Evolutionary conservation across 2,329 filamentous ascomycete genomes (phyloP).

Genomic region (Sarocladium oryzae): DNA sequence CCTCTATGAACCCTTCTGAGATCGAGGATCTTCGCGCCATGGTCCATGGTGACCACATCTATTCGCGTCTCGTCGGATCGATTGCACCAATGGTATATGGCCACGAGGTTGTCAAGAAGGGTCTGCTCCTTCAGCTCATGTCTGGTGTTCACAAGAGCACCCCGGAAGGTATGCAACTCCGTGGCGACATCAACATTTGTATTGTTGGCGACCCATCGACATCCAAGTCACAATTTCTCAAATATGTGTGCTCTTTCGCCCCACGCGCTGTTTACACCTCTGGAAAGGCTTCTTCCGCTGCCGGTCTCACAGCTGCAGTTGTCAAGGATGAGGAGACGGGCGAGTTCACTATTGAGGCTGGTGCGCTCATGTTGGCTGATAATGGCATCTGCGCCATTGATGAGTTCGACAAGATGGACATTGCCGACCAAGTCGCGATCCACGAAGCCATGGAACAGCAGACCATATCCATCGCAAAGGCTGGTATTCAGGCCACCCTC

Average conservation of each 20-base stretch:
- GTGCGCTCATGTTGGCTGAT: slow-evolving; percentile 93
- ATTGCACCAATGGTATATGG: slow-evolving; percentile 96
- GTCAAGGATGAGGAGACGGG: slow-evolving; percentile 98
- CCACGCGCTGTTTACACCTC: slow-evolving; percentile 96
- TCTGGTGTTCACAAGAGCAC: slow-evolving; percentile 92
- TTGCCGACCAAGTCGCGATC: slow-evolving; percentile 93
- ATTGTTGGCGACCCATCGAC: slow-evolving; percentile 96
- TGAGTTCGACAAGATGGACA: slow-evolving; percentile 99
- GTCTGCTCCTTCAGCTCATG: slow-evolving; percentile 86
- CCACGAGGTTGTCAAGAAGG: slow-evolving; percentile 97
- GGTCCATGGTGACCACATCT: slow-evolving; percentile 95
- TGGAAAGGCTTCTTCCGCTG: slow-evolving; percentile 93
- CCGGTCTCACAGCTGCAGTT: slow-evolving; percentile 93
- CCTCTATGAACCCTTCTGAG: slow-evolving; percentile 77
- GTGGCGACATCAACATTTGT: slow-evolving; percentile 98
- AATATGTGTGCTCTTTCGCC: slow-evolving; percentile 96
- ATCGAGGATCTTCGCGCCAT: slow-evolving; percentile 88
- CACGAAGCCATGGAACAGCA: slow-evolving; percentile 99
- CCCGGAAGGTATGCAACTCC: slow-evolving; percentile 86
- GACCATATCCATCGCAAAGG: slow-evolving; percentile 97
- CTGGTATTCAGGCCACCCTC: slow-evolving; percentile 93
- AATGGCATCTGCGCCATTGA: slow-evolving; percentile 98
- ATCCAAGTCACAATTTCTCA: slow-evolving; percentile 95
- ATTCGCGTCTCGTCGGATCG: slow-evolving; percentile 84
- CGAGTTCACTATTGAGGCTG: slow-evolving; percentile 97